Evolutionary conservation across 495 filamentous ascomycete species (phyloP).

Genomic region (Lasiosphaeriaceae sp.): DNA sequence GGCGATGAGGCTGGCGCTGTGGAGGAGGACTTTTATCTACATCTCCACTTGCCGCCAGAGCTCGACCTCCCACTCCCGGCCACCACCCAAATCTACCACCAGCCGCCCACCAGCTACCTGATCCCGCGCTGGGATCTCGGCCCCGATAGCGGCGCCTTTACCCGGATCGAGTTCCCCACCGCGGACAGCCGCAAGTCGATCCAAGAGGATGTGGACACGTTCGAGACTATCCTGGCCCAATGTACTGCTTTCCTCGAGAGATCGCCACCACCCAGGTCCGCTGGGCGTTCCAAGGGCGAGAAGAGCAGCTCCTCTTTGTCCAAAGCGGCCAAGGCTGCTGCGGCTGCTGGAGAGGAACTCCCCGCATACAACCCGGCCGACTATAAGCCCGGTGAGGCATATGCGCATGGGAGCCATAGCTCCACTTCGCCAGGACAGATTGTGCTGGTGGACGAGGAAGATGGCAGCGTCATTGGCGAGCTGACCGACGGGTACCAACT

Average conservation of each 20-base stretch:
- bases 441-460: slow-evolving; percentile 92
- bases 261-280: slow-evolving; percentile 52
- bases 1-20: slow-evolving; percentile 53
- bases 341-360: slow-evolving; percentile 38
- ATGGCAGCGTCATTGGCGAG: slow-evolving; percentile 92
- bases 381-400: slow-evolving; percentile 75
- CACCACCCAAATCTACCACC: slow-evolving; percentile 92
- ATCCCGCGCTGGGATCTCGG: slow-evolving; percentile 92
- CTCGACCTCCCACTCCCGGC: slow-evolving; percentile 86
- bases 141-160: slow-evolving; percentile 82
- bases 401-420: slow-evolving; percentile 53
- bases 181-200: slow-evolving; percentile 64
- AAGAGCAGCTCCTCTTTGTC: slow-evolving; percentile 42
- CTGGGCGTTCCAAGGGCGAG: slow-evolving; percentile 31
- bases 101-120: slow-evolving; percentile 82
- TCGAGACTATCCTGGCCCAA: slow-evolving; percentile 93
- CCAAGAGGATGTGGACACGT: slow-evolving; percentile 92
- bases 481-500: slow-evolving; percentile 77
- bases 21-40: slow-evolving; percentile 93
- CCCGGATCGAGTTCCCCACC: slow-evolving; percentile 79
- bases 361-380: slow-evolving; percentile 75
- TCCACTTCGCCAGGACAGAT: slow-evolving; percentile 61
- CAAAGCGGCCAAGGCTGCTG: slow-evolving; percentile 38
- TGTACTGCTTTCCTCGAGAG: slow-evolving; percentile 91
- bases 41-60: slow-evolving; percentile 89